Conservation (phyloP, 148 eudicot species). For the Arctostaphylos glauca region DNA sequence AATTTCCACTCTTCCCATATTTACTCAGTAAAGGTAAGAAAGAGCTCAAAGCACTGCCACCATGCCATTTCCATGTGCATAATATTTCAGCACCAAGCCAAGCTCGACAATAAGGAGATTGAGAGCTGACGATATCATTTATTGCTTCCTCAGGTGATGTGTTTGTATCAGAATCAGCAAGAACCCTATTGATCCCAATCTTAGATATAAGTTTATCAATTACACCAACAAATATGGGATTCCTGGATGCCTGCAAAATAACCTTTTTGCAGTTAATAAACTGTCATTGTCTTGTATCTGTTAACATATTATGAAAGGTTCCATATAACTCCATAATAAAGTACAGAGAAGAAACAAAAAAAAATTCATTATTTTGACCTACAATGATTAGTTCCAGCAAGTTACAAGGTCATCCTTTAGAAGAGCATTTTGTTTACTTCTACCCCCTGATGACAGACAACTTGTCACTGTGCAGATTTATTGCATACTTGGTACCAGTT, state of each 20-base stretch:
- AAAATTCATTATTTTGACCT: neutral
- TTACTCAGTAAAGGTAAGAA: conserved; percentile 59
- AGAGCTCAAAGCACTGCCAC: conserved; percentile 67
- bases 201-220: conserved; percentile 65
- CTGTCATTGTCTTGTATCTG: neutral
- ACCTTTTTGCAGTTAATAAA: conserved; percentile 13
- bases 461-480: neutral
- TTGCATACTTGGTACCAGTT: neutral
- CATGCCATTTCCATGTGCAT: conserved; percentile 90
- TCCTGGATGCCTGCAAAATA: conserved; percentile 44
- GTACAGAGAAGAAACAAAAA: neutral
- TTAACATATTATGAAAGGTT: neutral
- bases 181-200: conserved; percentile 56
- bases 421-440: neutral
- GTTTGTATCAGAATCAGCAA: conserved; percentile 37
- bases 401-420: neutral
- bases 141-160: conserved; percentile 28
- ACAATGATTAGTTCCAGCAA: neutral
- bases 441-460: neutral
- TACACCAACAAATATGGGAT: conserved; percentile 51
- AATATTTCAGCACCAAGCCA: conserved; percentile 96
- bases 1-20: conserved; percentile 36
- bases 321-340: neutral
- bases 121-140: conserved; percentile 25
- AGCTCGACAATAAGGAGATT: conserved; percentile 47